Percentiles rank a stretch among this genome's conserved stretches.
These are phyloP conservation scores for Apiospora rasikravindrae DNA, from an alignment of 2,329 filamentous ascomycete species.

Conservation along the genomic window DNA sequence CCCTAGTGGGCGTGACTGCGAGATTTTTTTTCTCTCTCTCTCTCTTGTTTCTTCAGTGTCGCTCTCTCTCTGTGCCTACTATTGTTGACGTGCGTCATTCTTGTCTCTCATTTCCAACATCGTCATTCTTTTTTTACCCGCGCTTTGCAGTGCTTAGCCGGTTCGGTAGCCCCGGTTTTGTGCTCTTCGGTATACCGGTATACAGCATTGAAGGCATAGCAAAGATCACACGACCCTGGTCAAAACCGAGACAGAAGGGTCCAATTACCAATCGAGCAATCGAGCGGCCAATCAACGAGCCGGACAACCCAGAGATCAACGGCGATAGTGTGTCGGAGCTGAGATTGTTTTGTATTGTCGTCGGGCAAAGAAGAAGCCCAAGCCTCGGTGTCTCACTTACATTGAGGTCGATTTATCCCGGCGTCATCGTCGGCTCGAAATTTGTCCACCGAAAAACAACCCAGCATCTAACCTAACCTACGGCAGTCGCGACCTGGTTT, in stretches of 20 bases:
- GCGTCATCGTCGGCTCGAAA: neutral
- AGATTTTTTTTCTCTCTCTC: neutral
- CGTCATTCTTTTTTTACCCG: constrained; percentile 9
- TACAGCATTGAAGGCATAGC: neutral
- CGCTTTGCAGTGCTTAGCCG: constrained; percentile 9
- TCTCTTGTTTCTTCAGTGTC: too few relatives aligned
- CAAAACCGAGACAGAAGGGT: constrained; percentile 10
- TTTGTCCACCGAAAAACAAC: neutral
- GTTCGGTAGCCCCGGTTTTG: neutral
- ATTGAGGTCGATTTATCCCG: constrained; percentile 1
- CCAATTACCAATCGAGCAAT: neutral
- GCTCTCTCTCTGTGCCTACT: neutral
- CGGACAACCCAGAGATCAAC: neutral
- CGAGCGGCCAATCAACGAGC: neutral
- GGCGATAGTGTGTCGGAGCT: constrained; percentile 8
- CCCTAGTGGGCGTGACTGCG: constrained; percentile 1
- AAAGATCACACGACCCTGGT: neutral
- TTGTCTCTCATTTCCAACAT: constrained; percentile 8
- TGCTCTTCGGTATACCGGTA: neutral
- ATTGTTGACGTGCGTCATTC: neutral
- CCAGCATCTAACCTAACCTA: too few relatives aligned
- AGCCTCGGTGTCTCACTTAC: constrained; percentile 9
- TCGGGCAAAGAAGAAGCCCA: neutral
- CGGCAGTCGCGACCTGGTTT: constrained; percentile 4
- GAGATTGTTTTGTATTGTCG: constrained; percentile 1